Evolutionary conservation across 2,329 filamentous ascomycete species (phyloP), one percentile per base, ranked within the genome.

Genomic region (Fusarium ramigenum): DNA sequence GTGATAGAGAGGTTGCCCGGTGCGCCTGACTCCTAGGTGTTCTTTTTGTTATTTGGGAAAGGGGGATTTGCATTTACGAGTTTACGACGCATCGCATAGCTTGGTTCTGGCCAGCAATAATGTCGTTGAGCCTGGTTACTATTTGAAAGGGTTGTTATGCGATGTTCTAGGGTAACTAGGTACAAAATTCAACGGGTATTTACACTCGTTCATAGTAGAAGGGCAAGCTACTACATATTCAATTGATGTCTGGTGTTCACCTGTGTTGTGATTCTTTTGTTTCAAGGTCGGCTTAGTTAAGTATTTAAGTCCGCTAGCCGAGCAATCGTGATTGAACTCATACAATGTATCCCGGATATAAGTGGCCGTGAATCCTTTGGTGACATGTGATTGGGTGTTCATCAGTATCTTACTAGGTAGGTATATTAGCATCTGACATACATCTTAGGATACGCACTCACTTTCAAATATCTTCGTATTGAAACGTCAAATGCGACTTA

Each of bases 1-100:
- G 92, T 96, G 53, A 96, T 99, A 79, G 96, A 98, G 87, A 90
- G 95, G 78, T 83, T 98, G 71, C 95, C 95, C 9, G 93, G 95
- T 82, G 94, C 93, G 42, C 93, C 93, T 39, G 92, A 95, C 54
- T 83, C 76, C 74, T 80, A 79, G 50, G 52, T 60, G 52, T 56
- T 37, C 60, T 56, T 25, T 65, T 65, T 49, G 21, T 30, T 54
- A 34, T 60, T 68, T 69, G 57, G 72, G 46, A 50, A 60, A 50
- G 63, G 57, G 47, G 60, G 49, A 44, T 58, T 42, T 74, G 72
- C 64, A 66, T 73, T 73, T 70, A 74, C 23, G 73, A 73, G 39
- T 70, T 59, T 56, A 66, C 37, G 69, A 59, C 66, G 57, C 64
- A 54, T 73, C 36, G 36, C 44, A 61, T 59, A 46, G 46, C 37